A percentile compares a stretch with the other conserved stretches of the same genome.
phyloP scores from a whole-genome alignment of 768 basidiomycete species.

The Pleurotus citrinopileatus region DNA sequence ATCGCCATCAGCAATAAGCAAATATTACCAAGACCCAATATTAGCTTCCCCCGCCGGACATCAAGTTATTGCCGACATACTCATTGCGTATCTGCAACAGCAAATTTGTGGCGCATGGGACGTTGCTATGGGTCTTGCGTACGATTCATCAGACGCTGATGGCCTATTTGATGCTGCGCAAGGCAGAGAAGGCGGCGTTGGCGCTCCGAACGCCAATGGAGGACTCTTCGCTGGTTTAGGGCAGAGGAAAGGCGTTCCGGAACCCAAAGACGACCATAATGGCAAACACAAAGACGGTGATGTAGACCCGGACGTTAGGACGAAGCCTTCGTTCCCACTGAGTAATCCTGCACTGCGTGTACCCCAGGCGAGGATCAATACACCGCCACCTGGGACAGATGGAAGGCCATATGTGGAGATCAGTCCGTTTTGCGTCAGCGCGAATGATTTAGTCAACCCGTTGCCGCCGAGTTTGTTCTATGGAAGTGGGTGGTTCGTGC shows the following conservation, averaged over 20 bases:
- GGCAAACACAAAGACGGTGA: conserved; percentile 28
- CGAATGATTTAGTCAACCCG: conserved; percentile 98
- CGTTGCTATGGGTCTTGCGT: conserved; percentile 63
- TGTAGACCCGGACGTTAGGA: conserved; percentile 16
- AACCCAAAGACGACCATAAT: conserved; percentile 31
- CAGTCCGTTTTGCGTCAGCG: conserved; percentile 87
- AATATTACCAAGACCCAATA: conserved; percentile 80
- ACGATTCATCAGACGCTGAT: conserved; percentile 41
- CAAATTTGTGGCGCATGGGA: conserved; percentile 89
- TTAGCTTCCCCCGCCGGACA: conserved; percentile 83
- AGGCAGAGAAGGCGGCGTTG: conserved; percentile 12
- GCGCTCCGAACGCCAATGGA: conserved; percentile 38
- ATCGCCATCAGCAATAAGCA: conserved; percentile 58
- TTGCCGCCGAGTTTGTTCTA: conserved; percentile 92
- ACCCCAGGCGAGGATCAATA: conserved; percentile 71
- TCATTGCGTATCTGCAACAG: conserved; percentile 85
- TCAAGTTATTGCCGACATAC: conserved; percentile 84
- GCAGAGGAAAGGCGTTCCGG: conserved; percentile 73
- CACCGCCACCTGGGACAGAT: conserved; percentile 44
- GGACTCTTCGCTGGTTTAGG: conserved; percentile 87
- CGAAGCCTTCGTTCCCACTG: conserved; percentile 11
- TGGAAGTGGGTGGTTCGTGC: conserved; percentile 88
- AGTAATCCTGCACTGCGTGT: conserved; percentile 43
- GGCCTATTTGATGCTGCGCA: conserved; percentile 25
- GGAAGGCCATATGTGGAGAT: conserved; percentile 75